Base-by-base conservation (phyloP, 1,284 basidiomycete species). In the Puccinia horiana region DNA sequence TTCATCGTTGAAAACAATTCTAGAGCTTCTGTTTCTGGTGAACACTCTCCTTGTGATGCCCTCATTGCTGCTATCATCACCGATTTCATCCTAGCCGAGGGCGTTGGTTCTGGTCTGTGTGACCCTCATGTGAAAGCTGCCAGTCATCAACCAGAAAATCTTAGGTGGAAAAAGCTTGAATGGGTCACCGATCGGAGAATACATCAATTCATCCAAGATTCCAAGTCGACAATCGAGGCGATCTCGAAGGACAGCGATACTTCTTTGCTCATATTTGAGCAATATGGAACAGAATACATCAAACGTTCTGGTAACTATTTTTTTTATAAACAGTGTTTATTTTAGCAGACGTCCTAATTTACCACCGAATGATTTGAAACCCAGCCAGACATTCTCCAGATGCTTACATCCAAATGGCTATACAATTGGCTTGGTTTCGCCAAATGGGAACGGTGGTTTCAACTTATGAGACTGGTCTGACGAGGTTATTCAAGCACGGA, bases 401-500 rank as follows among this genome's bases (percentile, higher is more conserved):
- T 86, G 94, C 93, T 0, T 98, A 92, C 87, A 90, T 98, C 78
- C 96, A 98, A 88, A 93, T 96, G 91, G 94, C 92, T 0, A 89
- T 98, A 35, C 96, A 98, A 87, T 90, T 98, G 14, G 96, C 96
- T 8, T 98, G 93, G 91, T 94, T 93, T 88, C 91, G 90, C 84
- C 91, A 92, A 54, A 93, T 92, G 83, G 92, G 91, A 18, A 88
- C 89, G 84, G 92, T 94, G 85, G 93, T 93, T 1, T 94, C 96
- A 2, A 96, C 94, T 6, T 98, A 99, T 87, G 96, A 99, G 88
- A 98, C 96, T 0, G 94, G 93, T 0, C 90, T 95, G 40, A 98
- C 96, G 1, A 90, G 95, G n/a, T 89, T 93, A 85, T 97, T 96
- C 89, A 89, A 92, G 84, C 92, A 93, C 85, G 96, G 95, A 11